Conservation (phyloP, 2,329 filamentous ascomycete genomes). For the Decorospora gaudefroyi region DNA sequence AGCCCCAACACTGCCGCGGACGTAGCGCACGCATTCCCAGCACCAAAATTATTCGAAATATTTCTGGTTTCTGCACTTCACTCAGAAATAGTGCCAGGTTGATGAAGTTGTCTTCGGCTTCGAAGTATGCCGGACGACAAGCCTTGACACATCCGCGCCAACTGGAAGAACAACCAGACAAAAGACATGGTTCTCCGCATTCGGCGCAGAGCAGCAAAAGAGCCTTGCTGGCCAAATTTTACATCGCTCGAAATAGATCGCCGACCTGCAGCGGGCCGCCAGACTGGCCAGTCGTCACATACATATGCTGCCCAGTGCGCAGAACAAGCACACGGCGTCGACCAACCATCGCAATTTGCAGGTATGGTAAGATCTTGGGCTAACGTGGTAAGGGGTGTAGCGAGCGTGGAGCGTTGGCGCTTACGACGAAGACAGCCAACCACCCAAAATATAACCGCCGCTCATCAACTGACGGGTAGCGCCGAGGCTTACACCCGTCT, state of each 20-base stretch:
- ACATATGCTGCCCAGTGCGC: conserved; percentile 37
- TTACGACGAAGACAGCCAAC: conserved; percentile 43
- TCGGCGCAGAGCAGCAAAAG: conserved; percentile 13
- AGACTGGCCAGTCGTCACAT: conserved; percentile 35
- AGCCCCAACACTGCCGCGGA: conserved; percentile 7
- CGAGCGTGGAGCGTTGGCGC: conserved; percentile 42
- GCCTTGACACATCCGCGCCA: background rate
- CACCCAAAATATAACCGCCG: conserved; percentile 46
- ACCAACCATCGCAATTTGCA: conserved; percentile 34
- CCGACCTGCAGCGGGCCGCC: conserved; percentile 40
- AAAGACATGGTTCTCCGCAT: conserved; percentile 23
- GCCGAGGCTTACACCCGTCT: conserved; percentile 35
- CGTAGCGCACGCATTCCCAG: background rate
- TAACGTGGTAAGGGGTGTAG: conserved; percentile 33
- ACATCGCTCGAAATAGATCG: conserved; percentile 42
- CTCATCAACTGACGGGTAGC: conserved; percentile 35
- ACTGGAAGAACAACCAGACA: conserved; percentile 9
- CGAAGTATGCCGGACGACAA: background rate
- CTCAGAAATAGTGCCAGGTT: background rate
- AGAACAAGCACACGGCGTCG: conserved; percentile 32
- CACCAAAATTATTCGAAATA: background rate
- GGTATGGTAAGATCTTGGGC: conserved; percentile 19
- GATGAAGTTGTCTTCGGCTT: background rate
- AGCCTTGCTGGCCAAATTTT: conserved; percentile 14
- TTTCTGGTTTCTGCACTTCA: background rate